phyloP scores from a whole-genome alignment of 225 moss, liverwort and hornwort genomes.

The Takakia lepidozioides region DNA sequence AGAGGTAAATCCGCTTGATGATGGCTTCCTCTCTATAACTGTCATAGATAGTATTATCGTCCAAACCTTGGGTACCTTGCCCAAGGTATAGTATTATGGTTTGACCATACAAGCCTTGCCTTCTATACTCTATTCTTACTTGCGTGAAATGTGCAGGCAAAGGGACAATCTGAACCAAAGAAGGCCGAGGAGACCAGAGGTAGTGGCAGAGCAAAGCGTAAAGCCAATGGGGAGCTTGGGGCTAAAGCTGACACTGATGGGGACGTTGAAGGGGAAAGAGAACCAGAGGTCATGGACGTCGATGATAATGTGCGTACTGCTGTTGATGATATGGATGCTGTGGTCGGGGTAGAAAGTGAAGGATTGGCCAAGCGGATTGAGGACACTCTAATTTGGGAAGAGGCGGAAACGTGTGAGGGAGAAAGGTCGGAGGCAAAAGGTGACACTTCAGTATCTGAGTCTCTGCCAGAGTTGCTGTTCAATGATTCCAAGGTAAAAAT shows the following conservation, averaged over 20 bases:
- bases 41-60: no score
- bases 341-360: constrained; percentile 31
- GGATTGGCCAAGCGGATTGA: constrained; percentile 62
- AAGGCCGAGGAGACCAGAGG: constrained; percentile 18
- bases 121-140: no score
- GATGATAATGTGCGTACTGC: no score
- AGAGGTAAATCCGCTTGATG: no score
- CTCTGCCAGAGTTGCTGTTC: constrained; percentile 5
- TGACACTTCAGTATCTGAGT: constrained; percentile 34
- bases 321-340: constrained; percentile 4
- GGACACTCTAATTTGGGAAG: constrained; percentile 42
- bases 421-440: constrained; percentile 12
- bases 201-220: constrained; percentile 28
- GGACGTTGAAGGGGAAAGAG: constrained; percentile 14
- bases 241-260: not conserved
- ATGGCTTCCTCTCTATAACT: no score
- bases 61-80: no score
- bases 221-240: constrained; percentile 14
- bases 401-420: constrained; percentile 9
- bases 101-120: no score
- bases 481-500: no score
- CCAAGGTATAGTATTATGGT: no score
- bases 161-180: constrained; percentile 40
- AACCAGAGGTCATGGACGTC: constrained; percentile 6
- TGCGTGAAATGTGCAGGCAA: constrained; percentile 31